Evolutionary conservation across 2,329 filamentous ascomycete species (phyloP).

Genomic region (Aspergillus sojae): DNA sequence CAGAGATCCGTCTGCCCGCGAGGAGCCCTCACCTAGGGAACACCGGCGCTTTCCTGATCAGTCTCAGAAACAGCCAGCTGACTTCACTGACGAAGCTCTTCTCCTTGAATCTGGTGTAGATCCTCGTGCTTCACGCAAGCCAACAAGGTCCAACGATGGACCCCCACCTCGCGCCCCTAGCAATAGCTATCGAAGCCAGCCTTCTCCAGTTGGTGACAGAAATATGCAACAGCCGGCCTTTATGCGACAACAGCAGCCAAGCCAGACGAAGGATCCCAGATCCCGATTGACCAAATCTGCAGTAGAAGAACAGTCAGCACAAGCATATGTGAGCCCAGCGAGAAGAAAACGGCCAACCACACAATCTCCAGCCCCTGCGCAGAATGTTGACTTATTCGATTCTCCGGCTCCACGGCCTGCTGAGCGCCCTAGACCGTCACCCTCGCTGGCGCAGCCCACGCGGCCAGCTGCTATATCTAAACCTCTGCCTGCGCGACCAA

Average conservation of each 20-base stretch:
- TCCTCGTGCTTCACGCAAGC: conserved; percentile 28
- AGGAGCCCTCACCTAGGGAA: conserved; percentile 23
- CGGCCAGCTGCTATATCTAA: conserved; percentile 47
- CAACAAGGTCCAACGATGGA: conserved; percentile 27
- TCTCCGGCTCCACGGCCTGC: conserved; percentile 33
- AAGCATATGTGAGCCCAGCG: conserved; percentile 86
- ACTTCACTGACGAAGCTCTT: conserved; percentile 62
- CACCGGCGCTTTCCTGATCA: conserved; percentile 24
- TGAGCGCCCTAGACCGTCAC: conserved; percentile 34
- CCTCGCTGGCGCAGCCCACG: conserved; percentile 39
- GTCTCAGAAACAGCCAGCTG: conserved; percentile 22
- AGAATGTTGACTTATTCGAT: conserved; percentile 68
- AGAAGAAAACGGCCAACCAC: conserved; percentile 67
- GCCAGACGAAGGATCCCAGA: conserved; percentile 51
- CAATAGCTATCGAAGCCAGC: conserved; percentile 25
- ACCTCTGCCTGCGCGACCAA: conserved; percentile 50
- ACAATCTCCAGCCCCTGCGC: conserved; percentile 45
- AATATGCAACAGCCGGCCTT: conserved; percentile 48
- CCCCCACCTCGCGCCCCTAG: conserved; percentile 23
- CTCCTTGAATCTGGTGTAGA: conserved; percentile 37
- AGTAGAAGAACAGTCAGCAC: conserved; percentile 76
- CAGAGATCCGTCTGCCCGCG: conserved; percentile 63
- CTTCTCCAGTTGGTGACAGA: conserved; percentile 26
- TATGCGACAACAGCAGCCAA: conserved; percentile 56
- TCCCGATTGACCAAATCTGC: conserved; percentile 71